Percentiles rank a stretch among this genome's conserved stretches.
Evolutionary conservation across 2,329 filamentous ascomycete species (phyloP).

Genomic region (Fonsecaea pugnacius): DNA sequence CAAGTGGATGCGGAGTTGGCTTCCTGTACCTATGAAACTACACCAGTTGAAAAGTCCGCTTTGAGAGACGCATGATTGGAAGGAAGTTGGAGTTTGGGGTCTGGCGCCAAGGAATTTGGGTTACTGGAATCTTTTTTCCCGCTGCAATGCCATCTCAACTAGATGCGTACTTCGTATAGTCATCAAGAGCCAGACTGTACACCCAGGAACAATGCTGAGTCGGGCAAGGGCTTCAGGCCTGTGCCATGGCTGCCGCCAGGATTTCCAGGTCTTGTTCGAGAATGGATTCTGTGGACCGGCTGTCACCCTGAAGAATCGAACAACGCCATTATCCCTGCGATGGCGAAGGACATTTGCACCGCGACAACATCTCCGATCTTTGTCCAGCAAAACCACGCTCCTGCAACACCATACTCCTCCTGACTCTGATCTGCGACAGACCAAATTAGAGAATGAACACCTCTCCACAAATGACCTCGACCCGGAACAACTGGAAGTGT

Average conservation of each 20-base stretch:
- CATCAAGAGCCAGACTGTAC: neutral
- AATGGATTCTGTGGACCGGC: slow-evolving; percentile 40
- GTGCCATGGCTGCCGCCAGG: slow-evolving; percentile 44
- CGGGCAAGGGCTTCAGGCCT: slow-evolving; percentile 20
- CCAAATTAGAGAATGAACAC: slow-evolving; percentile 4
- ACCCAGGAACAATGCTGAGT: slow-evolving; percentile 25
- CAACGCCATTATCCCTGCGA: slow-evolving; percentile 22
- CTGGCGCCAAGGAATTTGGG: neutral
- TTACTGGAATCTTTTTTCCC: neutral
- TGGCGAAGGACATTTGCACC: slow-evolving; percentile 18
- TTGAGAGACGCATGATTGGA: neutral
- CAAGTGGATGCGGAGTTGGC: neutral
- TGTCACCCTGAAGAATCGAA: slow-evolving; percentile 18
- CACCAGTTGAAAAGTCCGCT: neutral
- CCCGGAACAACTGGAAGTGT: slow-evolving; percentile 23
- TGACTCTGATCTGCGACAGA: neutral
- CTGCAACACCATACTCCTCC: slow-evolving; percentile 9
- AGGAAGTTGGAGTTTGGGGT: neutral
- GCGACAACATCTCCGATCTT: slow-evolving; percentile 21
- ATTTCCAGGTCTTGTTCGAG: slow-evolving; percentile 43
- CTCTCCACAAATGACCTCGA: neutral
- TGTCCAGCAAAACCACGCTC: slow-evolving; percentile 1
- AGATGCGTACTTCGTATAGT: neutral
- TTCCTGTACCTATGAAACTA: neutral
- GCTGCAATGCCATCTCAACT: neutral